These are phyloP conservation scores for Pythium angustatum DNA, from an alignment of 352 stramenopile genomes.

Conservation along the genomic window DNA sequence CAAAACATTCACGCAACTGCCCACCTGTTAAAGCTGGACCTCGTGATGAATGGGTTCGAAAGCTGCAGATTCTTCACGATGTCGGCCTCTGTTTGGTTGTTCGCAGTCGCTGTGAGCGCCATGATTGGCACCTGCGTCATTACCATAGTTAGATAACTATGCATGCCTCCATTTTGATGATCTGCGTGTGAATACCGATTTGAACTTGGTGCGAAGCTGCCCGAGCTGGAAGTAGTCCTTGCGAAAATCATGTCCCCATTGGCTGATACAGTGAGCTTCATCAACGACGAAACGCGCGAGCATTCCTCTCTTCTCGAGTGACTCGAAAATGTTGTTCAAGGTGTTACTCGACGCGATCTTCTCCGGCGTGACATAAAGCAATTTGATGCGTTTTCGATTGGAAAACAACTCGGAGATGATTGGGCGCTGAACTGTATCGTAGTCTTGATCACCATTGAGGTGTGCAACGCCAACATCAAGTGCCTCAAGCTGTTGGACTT, in stretches of 20 bases:
- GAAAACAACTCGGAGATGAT: constrained; percentile 89
- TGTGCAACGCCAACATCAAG: constrained; percentile 89
- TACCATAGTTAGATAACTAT: not conserved
- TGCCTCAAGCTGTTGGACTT: constrained; percentile 95
- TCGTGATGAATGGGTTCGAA: constrained; percentile 72
- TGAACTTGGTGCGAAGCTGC: constrained; percentile 91
- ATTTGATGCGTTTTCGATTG: constrained; percentile 89
- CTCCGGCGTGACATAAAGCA: constrained; percentile 99
- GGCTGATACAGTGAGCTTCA: constrained; percentile 95
- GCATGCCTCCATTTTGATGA: not conserved
- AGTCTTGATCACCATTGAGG: constrained; percentile 88
- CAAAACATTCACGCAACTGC: not conserved
- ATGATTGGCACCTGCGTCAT: constrained; percentile 77
- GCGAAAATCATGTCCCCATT: constrained; percentile 99
- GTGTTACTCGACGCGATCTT: constrained; percentile 93
- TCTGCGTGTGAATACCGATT: constrained; percentile 58
- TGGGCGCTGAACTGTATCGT: constrained; percentile 79
- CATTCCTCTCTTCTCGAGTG: constrained; percentile 67
- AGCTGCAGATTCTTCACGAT: constrained; percentile 82
- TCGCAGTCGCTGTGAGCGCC: constrained; percentile 86
- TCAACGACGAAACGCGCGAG: constrained; percentile 98
- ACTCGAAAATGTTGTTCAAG: constrained; percentile 85
- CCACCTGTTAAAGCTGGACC: constrained; percentile 86
- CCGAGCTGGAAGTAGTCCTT: constrained; percentile 97
- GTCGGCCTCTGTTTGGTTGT: constrained; percentile 79